phyloP scores from a whole-genome alignment of 2,329 filamentous ascomycete genomes.

The Nemania bipapillata region DNA sequence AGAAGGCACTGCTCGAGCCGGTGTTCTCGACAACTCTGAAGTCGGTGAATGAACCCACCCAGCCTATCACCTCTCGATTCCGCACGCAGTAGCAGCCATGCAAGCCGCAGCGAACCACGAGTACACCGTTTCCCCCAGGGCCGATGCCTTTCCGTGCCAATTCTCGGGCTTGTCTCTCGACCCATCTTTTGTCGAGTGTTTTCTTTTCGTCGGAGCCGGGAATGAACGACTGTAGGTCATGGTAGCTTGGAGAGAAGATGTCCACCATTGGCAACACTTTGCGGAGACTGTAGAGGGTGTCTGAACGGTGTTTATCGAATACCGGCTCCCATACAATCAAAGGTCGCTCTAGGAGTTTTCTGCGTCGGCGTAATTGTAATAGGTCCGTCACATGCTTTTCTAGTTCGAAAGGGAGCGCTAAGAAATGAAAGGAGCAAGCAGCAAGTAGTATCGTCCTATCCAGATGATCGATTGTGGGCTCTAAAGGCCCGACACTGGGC shows the following conservation, averaged over 20 bases:
- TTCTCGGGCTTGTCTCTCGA: background rate
- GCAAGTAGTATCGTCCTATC: background rate
- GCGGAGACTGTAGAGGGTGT: background rate
- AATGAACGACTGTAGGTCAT: background rate
- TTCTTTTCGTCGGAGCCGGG: too few species aligned
- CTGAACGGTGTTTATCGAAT: background rate
- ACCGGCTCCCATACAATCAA: slow-evolving; percentile 21
- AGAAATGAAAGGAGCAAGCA: slow-evolving; percentile 3
- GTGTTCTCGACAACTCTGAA: background rate
- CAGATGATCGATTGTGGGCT: background rate
- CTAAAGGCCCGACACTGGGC: background rate
- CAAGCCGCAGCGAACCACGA: slow-evolving; percentile 24
- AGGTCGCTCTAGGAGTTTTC: background rate
- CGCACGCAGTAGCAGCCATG: slow-evolving; percentile 11
- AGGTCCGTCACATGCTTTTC: background rate
- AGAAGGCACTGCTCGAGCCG: slow-evolving; percentile 23
- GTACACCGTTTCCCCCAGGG: background rate
- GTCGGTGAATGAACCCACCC: background rate
- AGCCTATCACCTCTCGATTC: background rate
- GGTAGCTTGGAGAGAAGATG: slow-evolving; percentile 16
- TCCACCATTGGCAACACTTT: background rate
- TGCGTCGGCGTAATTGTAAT: background rate
- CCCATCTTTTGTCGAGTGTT: background rate
- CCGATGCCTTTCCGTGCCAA: background rate
- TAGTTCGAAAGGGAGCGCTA: background rate